Percentiles rank a stretch among this genome's conserved stretches.
These are phyloP conservation scores for Maudiozyma serrabonitensis DNA, from an alignment of 805 yeast species.

Conservation along the genomic window DNA sequence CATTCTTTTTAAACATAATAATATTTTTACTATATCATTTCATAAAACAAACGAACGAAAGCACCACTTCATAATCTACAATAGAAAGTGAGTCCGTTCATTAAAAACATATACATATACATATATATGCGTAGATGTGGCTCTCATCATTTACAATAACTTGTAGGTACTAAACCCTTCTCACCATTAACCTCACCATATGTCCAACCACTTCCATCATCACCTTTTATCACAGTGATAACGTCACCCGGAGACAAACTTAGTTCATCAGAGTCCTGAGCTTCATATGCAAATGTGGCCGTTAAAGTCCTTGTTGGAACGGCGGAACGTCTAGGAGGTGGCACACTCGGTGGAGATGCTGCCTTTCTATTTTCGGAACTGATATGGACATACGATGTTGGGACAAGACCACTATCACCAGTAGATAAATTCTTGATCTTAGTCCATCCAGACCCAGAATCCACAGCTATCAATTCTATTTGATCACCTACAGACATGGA, in stretches of 20 bases:
- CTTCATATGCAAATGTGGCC: slow-evolving; percentile 67
- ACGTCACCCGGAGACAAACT: slow-evolving; percentile 63
- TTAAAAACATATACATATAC: too few relatives aligned
- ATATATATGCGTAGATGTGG: too few relatives aligned
- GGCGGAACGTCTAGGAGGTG: slow-evolving; percentile 54
- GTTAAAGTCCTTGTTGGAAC: slow-evolving; percentile 37
- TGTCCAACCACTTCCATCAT: slow-evolving; percentile 90
- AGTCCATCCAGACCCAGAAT: slow-evolving; percentile 95
- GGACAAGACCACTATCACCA: slow-evolving; percentile 65
- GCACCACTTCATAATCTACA: neutral
- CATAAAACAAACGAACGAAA: neutral
- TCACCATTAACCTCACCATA: slow-evolving; percentile 68
- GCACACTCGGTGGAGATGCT: slow-evolving; percentile 67
- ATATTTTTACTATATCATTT: neutral
- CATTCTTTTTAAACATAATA: neutral
- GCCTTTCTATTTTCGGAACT: slow-evolving; percentile 20
- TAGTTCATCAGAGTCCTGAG: slow-evolving; percentile 75
- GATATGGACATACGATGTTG: slow-evolving; percentile 64
- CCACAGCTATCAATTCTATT: slow-evolving; percentile 49
- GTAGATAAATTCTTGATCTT: slow-evolving; percentile 39
- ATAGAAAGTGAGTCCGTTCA: neutral
- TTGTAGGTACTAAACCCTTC: slow-evolving; percentile 68
- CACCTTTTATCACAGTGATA: slow-evolving; percentile 56
- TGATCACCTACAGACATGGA: slow-evolving; percentile 51
- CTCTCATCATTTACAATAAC: slow-evolving; percentile 43